These are phyloP conservation scores for Colletotrichum destructivum DNA, from an alignment of 2,329 filamentous ascomycete species.

Conservation along the genomic window DNA sequence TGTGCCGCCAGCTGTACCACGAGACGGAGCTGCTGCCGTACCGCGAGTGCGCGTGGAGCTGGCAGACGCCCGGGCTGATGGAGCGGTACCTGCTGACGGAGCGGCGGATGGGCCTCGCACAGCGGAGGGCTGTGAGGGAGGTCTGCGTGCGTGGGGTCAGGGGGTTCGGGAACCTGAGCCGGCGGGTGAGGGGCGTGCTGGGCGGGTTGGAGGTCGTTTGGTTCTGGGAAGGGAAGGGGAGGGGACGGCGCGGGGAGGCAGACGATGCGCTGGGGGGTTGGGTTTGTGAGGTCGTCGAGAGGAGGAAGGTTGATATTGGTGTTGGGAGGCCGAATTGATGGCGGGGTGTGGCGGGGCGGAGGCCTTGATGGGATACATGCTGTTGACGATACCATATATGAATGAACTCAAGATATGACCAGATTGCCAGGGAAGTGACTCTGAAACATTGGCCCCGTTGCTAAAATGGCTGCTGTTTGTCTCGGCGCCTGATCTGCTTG, in stretches of 20 bases:
- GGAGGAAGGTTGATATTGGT: conserved; percentile 2
- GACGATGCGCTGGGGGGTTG: background rate
- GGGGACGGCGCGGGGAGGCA: background rate
- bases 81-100: conserved; percentile 53
- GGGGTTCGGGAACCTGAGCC: conserved; percentile 46
- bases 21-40: conserved; percentile 54
- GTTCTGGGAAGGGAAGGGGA: conserved; percentile 36
- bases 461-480: background rate
- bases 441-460: too few relatives aligned
- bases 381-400: background rate
- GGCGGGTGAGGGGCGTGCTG: conserved; percentile 48
- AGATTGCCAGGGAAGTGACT: too few relatives aligned
- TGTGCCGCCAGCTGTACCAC: conserved; percentile 56
- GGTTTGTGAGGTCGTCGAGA: conserved; percentile 27
- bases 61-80: conserved; percentile 50
- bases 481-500: background rate
- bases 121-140: conserved; percentile 50
- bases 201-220: conserved; percentile 48
- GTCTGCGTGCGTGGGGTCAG: conserved; percentile 45
- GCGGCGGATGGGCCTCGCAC: conserved; percentile 47
- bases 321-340: conserved; percentile 11
- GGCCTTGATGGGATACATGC: background rate
- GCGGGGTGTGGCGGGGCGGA: background rate
- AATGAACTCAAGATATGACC: background rate
- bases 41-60: conserved; percentile 53